A percentile compares a stretch with the other conserved stretches of the same genome.
These are phyloP conservation scores for Harrya chromipes DNA, from an alignment of 768 basidiomycete species.

Conservation along the genomic window DNA sequence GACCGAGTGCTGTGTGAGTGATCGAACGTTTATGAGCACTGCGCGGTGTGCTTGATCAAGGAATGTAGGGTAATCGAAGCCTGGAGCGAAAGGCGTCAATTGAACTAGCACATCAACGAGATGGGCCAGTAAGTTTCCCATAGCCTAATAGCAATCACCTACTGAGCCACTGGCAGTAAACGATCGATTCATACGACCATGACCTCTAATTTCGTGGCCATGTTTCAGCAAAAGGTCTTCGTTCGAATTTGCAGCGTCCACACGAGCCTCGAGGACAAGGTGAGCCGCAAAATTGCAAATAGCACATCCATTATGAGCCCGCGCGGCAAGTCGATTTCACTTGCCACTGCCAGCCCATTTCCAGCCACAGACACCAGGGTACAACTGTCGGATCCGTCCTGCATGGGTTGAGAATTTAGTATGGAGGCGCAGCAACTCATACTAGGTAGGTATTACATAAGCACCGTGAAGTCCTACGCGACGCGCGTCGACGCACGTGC, in stretches of 20 bases:
- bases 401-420: neutral
- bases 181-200: slow-evolving; percentile 1
- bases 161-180: slow-evolving; percentile 3
- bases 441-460: neutral
- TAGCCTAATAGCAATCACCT: neutral
- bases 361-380: neutral
- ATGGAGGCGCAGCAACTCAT: neutral
- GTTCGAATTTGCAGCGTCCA: neutral
- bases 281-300: slow-evolving; percentile 6
- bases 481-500: too few species aligned
- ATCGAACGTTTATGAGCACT: neutral
- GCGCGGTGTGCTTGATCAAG: neutral
- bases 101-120: neutral
- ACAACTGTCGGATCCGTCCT: neutral
- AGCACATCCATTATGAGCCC: neutral
- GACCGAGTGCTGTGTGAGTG: neutral
- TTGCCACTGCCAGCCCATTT: neutral
- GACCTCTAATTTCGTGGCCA: neutral
- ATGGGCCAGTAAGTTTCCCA: neutral
- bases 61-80: neutral
- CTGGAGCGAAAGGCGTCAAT: neutral
- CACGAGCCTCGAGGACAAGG: slow-evolving; percentile 15
- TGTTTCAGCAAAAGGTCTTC: neutral
- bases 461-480: too few species aligned
- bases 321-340: neutral